phyloP scores from a whole-genome alignment of 2,329 filamentous ascomycete species.

The Elsinoe arachidis region DNA sequence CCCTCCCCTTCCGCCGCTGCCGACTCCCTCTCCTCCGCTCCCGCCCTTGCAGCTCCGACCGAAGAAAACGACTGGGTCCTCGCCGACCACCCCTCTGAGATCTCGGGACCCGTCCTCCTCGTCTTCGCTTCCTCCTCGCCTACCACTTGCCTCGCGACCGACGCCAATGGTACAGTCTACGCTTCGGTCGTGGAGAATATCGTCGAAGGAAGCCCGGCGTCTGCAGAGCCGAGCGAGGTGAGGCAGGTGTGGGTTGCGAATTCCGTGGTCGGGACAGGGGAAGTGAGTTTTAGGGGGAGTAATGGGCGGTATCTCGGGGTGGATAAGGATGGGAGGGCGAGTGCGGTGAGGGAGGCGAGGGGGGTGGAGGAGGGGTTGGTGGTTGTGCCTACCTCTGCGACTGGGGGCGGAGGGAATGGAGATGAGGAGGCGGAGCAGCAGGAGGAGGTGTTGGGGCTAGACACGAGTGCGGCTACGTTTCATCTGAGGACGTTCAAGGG shows the following conservation, averaged over 20 bases:
- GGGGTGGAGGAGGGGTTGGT: conserved; percentile 75
- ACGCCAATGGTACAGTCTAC: conserved; percentile 81
- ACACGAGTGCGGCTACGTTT: conserved; percentile 19
- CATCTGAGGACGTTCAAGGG: conserved; percentile 19
- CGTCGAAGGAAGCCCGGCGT: conserved; percentile 70
- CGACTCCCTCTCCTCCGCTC: conserved; percentile 21
- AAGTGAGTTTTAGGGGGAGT: conserved; percentile 76
- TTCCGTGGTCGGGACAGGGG: conserved; percentile 68
- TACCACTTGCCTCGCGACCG: conserved; percentile 70
- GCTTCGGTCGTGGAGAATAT: conserved; percentile 76
- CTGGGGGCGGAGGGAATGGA: not conserved
- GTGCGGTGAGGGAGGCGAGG: conserved; percentile 71
- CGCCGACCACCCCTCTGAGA: conserved; percentile 63
- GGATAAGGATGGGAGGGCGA: conserved; percentile 72
- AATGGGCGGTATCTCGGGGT: conserved; percentile 84
- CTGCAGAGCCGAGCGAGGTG: conserved; percentile 90
- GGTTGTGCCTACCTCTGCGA: conserved; percentile 42
- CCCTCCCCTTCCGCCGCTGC: conserved; percentile 36
- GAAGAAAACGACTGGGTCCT: conserved; percentile 88
- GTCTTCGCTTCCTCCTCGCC: conserved; percentile 63
- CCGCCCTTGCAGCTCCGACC: conserved; percentile 35
- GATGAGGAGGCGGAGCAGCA: conserved; percentile 58
- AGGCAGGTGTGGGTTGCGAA: conserved; percentile 92
- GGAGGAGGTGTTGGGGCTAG: conserved; percentile 29
- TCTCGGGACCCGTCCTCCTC: conserved; percentile 73